Percentiles rank a stretch among this genome's conserved stretches.
phyloP scores from a whole-genome alignment of 352 stramenopile genomes.

The Pythium phragmitis region DNA sequence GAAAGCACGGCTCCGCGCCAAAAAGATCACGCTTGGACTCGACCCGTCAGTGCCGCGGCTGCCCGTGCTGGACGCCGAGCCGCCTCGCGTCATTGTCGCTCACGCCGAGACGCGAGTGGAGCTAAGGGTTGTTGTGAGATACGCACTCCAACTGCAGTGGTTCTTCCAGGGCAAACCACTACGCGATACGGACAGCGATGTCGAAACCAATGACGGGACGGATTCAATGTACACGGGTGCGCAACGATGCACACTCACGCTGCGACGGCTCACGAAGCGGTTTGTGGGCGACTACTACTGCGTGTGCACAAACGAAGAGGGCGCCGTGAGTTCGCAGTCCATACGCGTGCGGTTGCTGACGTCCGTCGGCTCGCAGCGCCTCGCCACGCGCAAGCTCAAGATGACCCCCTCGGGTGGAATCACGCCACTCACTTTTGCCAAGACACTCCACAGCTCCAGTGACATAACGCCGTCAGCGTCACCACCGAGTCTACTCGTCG shows the following conservation, averaged over 20 bases:
- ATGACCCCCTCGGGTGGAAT: constrained; percentile 22
- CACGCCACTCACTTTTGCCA: neutral
- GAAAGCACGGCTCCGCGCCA: constrained; percentile 44
- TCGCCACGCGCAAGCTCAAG: constrained; percentile 32
- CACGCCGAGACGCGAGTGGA: constrained; percentile 29
- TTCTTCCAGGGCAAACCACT: constrained; percentile 42
- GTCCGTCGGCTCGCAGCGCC: constrained; percentile 23
- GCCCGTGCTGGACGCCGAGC: constrained; percentile 35
- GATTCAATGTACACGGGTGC: constrained; percentile 18
- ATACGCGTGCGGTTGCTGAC: constrained; percentile 35
- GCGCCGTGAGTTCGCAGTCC: constrained; percentile 29
- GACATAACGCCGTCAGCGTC: neutral
- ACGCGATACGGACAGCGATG: constrained; percentile 15
- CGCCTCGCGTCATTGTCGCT: constrained; percentile 31
- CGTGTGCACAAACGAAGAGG: constrained; percentile 66
- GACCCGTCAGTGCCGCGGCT: constrained; percentile 44
- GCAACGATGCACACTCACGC: constrained; percentile 36
- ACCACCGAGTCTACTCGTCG: neutral
- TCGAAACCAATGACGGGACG: constrained; percentile 12
- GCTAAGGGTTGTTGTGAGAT: constrained; percentile 44
- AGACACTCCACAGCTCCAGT: no score
- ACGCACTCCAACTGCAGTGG: constrained; percentile 46
- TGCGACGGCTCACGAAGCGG: constrained; percentile 43
- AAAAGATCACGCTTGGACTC: constrained; percentile 58
- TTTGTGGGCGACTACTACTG: constrained; percentile 57